Base-by-base conservation (phyloP, 1,284 basidiomycete species). In the Ceratobasidium sp. region DNA sequence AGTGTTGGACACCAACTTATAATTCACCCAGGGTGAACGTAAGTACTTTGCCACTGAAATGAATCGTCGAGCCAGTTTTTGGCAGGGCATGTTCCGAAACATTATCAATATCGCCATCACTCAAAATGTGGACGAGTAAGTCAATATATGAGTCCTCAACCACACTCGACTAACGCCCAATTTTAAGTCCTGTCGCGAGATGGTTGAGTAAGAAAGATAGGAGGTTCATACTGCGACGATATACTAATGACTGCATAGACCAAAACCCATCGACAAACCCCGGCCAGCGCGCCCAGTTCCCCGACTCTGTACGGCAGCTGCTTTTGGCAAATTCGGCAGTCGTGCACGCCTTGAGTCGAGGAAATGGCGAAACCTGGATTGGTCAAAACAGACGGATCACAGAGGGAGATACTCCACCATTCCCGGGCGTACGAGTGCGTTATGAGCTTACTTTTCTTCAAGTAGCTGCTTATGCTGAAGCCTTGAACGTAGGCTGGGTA, bases 121-220 rank as follows among this genome's bases (percentile, higher is more conserved):
- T 9, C 52, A 54, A 54, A 61, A 43, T 13, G 59, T 43, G 9
- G 59, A 61, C 59, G 37, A 61, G 59, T 61, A 34, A 61, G 59
- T 37, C 2, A 2, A 29, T 61, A 52, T 52, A 19, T 25, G 9
- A 2, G 8, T n/a, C n/a, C 25, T 9, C 11, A 19, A n/a, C 19
- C 9, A 22, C 52, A 2, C 1, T 54, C 52, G 19, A 34, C 59
- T 43, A 34, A 61, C n/a, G 1, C 1, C 15, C 7, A 15, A 15
- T 43, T 13, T 5, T 37, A 2, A 61, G 59, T 13, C 59, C 59
- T 7, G 59, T 61, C 19, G 19, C 52, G n/a, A 19, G 52, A 4
- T 54, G 52, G 52, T 22, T 54, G 9, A 54, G 52, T 54, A 54
- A 54, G 52, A 9, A 25, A 22, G n/a, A n/a, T 54, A 2, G 13